Percentiles rank a stretch among this genome's conserved stretches.
Evolutionary conservation across 495 filamentous ascomycete species (phyloP).

Genomic region (Trichoderma asperelloides): DNA sequence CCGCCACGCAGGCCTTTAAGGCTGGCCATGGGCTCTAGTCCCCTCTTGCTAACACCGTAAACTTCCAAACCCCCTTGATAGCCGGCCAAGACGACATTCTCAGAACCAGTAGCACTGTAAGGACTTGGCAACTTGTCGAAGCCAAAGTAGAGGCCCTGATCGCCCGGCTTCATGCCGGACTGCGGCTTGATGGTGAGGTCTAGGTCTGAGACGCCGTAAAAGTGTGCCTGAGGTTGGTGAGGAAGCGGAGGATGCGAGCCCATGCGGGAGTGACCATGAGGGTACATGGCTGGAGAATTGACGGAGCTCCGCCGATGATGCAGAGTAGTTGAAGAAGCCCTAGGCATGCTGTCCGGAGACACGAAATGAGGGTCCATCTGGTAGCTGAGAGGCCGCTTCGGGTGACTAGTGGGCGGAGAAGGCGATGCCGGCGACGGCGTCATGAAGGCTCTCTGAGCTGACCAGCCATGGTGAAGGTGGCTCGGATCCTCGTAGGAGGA

Average conservation of each 20-base stretch:
- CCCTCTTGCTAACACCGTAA: slow-evolving; percentile 56
- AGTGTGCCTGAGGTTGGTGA: slow-evolving; percentile 71
- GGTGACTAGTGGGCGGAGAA: slow-evolving; percentile 35
- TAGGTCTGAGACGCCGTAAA: slow-evolving; percentile 56
- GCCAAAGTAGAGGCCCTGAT: slow-evolving; percentile 64
- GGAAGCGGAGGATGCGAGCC: slow-evolving; percentile 61
- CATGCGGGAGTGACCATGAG: slow-evolving; percentile 31
- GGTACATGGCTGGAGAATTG: slow-evolving; percentile 38
- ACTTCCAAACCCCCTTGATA: slow-evolving; percentile 69
- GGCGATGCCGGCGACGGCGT: slow-evolving; percentile 34
- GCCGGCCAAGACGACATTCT: slow-evolving; percentile 66
- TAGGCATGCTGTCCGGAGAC: slow-evolving; percentile 30
- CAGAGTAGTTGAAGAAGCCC: slow-evolving; percentile 34
- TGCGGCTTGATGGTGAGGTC: slow-evolving; percentile 52
- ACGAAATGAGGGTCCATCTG: slow-evolving; percentile 40
- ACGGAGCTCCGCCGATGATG: slow-evolving; percentile 46
- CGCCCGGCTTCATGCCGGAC: slow-evolving; percentile 46
- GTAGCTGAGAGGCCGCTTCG: slow-evolving; percentile 40
- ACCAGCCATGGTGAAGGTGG: slow-evolving; percentile 31
- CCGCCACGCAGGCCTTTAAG: slow-evolving; percentile 68
- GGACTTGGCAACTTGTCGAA: slow-evolving; percentile 57
- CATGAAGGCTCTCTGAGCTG: slow-evolving; percentile 27
- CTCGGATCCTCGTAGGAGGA: slow-evolving; percentile 47
- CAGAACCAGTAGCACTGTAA: slow-evolving; percentile 41
- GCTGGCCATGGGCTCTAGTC: slow-evolving; percentile 53